Evolutionary conservation across 139 green algal genomes (phyloP).

Genomic region (Parachlorella kessleri): DNA sequence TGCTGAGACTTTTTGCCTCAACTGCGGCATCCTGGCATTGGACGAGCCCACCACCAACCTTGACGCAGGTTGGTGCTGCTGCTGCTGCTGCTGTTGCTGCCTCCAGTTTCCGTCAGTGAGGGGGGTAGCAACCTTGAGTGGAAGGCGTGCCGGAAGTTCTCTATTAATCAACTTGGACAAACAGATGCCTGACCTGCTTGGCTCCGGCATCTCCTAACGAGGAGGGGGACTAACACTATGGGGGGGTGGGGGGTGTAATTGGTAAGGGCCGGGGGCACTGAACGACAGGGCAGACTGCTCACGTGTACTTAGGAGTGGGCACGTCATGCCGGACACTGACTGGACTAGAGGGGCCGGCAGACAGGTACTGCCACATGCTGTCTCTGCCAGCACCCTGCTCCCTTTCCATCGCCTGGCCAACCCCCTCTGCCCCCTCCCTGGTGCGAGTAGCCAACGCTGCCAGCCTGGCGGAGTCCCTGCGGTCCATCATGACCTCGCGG

Average conservation of each 20-base stretch:
- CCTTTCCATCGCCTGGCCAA: too few relatives aligned
- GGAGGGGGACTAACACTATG: too few relatives aligned
- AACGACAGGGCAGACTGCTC: too few relatives aligned
- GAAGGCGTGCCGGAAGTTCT: not conserved
- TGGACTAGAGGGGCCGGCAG: too few relatives aligned
- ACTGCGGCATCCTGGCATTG: conserved; percentile 97
- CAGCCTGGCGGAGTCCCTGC: conserved; percentile 81
- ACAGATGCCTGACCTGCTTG: not conserved
- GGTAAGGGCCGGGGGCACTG: too few relatives aligned
- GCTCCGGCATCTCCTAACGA: not conserved
- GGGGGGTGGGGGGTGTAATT: too few relatives aligned
- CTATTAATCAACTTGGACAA: not conserved
- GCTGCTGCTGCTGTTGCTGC: conserved; percentile 48
- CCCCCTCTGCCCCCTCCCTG: not conserved
- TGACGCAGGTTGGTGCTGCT: conserved; percentile 63
- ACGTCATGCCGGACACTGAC: too few relatives aligned
- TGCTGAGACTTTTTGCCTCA: conserved; percentile 98
- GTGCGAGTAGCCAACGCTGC: conserved; percentile 58
- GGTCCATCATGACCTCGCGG: conserved; percentile 78
- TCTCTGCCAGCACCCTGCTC: too few relatives aligned
- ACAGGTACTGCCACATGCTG: too few relatives aligned
- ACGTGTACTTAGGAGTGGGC: too few relatives aligned
- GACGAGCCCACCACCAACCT: conserved; percentile 99
- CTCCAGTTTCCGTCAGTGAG: too few relatives aligned
- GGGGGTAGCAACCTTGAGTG: not conserved